These are phyloP conservation scores for Brassica hybrid DNA, from an alignment of 441 rosid species.

Conservation along the genomic window DNA sequence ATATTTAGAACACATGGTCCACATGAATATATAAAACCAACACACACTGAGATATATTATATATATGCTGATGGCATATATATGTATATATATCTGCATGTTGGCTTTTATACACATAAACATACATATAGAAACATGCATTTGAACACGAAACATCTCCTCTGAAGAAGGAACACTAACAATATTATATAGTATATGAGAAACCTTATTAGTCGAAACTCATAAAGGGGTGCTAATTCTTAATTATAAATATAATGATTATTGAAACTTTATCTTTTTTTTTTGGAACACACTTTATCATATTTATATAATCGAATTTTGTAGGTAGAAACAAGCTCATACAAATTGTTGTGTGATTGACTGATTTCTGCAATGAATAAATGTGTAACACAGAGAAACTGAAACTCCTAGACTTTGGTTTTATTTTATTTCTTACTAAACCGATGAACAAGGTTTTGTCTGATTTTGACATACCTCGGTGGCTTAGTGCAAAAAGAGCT, in stretches of 20 bases:
- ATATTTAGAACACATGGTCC: slow-evolving; percentile 13
- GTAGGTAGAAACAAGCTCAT: slow-evolving; percentile 2
- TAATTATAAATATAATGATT: neutral
- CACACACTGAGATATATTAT: neutral
- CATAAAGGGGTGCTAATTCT: neutral
- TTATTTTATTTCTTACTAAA: neutral
- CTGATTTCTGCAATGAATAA: neutral
- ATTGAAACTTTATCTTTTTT: neutral
- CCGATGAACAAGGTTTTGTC: slow-evolving; percentile 19
- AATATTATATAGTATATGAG: slow-evolving; percentile 12
- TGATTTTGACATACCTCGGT: neutral
- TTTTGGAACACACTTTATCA: no score
- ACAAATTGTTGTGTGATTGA: neutral
- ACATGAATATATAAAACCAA: neutral
- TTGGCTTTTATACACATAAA: slow-evolving; percentile 11
- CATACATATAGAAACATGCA: slow-evolving; percentile 13
- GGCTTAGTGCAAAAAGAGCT: slow-evolving; percentile 15
- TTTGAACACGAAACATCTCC: slow-evolving; percentile 28
- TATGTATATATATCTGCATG: slow-evolving; percentile 2
- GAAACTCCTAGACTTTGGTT: neutral
- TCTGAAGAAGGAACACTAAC: slow-evolving; percentile 18
- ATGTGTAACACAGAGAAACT: slow-evolving; percentile 7
- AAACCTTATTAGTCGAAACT: slow-evolving; percentile 17
- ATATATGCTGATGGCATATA: neutral
- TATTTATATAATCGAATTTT: neutral